A percentile compares a stretch with the other conserved stretches of the same genome.
phyloP scores from a whole-genome alignment of 2,329 filamentous ascomycete genomes.

The Botrytis cinerea region DNA sequence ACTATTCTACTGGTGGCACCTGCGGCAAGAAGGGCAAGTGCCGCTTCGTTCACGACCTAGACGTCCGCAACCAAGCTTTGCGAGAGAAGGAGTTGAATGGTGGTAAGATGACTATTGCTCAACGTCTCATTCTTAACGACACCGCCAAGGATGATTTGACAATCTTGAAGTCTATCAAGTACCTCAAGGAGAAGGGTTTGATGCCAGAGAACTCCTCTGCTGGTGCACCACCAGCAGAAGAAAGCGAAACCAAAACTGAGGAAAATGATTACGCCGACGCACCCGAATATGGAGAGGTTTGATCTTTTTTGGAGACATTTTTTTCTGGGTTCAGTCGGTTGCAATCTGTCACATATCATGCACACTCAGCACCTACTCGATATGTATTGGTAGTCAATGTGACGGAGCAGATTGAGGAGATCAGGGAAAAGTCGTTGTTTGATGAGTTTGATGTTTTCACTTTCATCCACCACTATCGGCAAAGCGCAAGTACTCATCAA shows the following conservation, averaged over 20 bases:
- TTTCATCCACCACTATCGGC: background rate
- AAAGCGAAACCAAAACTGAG: constrained; percentile 31
- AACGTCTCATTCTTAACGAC: constrained; percentile 66
- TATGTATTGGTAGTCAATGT: constrained; percentile 20
- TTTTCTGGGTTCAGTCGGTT: constrained; percentile 15
- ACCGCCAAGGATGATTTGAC: constrained; percentile 68
- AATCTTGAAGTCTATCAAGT: constrained; percentile 65
- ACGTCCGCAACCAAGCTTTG: constrained; percentile 62
- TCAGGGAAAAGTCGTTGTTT: constrained; percentile 27
- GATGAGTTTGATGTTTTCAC: constrained; percentile 24
- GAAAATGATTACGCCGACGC: constrained; percentile 38
- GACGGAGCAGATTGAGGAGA: constrained; percentile 20
- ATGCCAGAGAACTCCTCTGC: constrained; percentile 40
- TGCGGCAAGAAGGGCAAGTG: constrained; percentile 76
- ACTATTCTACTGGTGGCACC: constrained; percentile 67
- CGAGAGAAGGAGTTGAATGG: constrained; percentile 65
- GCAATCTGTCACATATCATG: background rate
- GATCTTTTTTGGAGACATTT: constrained; percentile 2
- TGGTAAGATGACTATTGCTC: constrained; percentile 65
- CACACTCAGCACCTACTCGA: constrained; percentile 2
- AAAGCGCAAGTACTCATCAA: constrained; percentile 7
- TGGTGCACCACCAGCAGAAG: constrained; percentile 33
- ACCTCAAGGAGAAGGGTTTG: constrained; percentile 54
- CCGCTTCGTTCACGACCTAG: constrained; percentile 68
- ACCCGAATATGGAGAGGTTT: constrained; percentile 29